phyloP scores from a whole-genome alignment of 306 rosid genomes.

The Ormosia emarginata region DNA sequence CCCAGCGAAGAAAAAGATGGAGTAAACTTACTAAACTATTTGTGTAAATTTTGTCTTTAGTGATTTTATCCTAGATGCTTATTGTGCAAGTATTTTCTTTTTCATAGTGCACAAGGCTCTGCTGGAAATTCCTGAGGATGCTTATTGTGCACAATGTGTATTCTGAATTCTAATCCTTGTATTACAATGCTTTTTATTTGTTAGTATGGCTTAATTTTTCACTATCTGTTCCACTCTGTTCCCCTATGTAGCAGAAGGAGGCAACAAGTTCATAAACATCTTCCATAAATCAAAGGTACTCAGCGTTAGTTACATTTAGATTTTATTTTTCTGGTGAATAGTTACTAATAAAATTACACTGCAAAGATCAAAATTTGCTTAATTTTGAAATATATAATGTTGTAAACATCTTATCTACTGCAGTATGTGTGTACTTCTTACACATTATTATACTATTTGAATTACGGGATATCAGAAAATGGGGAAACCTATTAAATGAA shows the following conservation, averaged over 20 bases:
- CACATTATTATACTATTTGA: neutral
- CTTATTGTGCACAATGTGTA: no score
- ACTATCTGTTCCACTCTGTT: slow-evolving; percentile 1
- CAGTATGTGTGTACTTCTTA: neutral
- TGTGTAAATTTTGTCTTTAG: neutral
- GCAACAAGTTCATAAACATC: slow-evolving; percentile 39
- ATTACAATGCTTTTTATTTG: neutral
- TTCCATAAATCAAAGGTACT: slow-evolving; percentile 56
- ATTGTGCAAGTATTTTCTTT: slow-evolving; percentile 25
- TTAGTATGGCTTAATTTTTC: slow-evolving; percentile 4
- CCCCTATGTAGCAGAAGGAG: slow-evolving; percentile 62
- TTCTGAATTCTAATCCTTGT: slow-evolving; percentile 12
- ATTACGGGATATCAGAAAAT: neutral
- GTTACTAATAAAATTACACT: neutral
- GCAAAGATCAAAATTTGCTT: neutral
- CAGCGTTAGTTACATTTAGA: neutral
- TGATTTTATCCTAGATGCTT: slow-evolving; percentile 11
- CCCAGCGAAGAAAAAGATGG: slow-evolving; percentile 62
- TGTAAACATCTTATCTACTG: neutral
- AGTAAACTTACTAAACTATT: slow-evolving; percentile 41
- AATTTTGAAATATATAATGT: neutral
- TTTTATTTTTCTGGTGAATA: neutral
- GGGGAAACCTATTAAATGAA: slow-evolving; percentile 8
- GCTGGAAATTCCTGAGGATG: slow-evolving; percentile 73
- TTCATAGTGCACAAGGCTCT: slow-evolving; percentile 66